These are phyloP conservation scores for Carpinus fangiana DNA, from an alignment of 306 rosid species.

Conservation along the genomic window DNA sequence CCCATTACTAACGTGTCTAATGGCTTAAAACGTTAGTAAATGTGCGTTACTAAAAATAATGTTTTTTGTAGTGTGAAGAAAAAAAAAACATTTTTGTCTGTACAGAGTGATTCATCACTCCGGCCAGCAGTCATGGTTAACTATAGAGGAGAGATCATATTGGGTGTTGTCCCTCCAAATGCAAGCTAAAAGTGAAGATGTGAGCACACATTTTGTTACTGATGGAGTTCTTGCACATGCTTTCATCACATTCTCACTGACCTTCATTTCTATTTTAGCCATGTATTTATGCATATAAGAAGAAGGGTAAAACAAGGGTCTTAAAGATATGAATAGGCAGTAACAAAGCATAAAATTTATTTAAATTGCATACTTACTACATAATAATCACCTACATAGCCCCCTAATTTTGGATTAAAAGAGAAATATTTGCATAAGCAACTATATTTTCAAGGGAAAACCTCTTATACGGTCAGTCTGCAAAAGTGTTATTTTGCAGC, in stretches of 20 bases:
- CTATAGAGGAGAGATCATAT: conserved; percentile 23
- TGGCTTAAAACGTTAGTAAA: no score
- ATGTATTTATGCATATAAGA: conserved; percentile 60
- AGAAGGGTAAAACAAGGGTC: neutral
- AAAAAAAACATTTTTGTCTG: conserved; percentile 53
- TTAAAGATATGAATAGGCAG: neutral
- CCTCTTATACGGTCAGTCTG: no score
- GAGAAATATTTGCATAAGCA: no score
- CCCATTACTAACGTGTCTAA: no score
- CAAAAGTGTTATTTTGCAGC: no score
- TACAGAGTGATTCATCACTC: conserved; percentile 72
- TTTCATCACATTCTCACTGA: conserved; percentile 74
- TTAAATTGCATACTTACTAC: no score
- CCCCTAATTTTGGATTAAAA: no score
- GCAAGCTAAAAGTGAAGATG: conserved; percentile 85
- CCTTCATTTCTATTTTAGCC: conserved; percentile 76
- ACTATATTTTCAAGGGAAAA: no score
- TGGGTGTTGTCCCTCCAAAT: conserved; percentile 55
- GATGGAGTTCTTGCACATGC: conserved; percentile 76
- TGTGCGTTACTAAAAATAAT: no score
- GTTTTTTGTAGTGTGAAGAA: no score
- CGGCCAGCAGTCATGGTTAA: conserved; percentile 64
- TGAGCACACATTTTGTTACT: conserved; percentile 69
- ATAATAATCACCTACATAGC: neutral
- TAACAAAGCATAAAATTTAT: no score